phyloP scores from a whole-genome alignment of 352 stramenopile species.

The Pythium guiyangense region DNA sequence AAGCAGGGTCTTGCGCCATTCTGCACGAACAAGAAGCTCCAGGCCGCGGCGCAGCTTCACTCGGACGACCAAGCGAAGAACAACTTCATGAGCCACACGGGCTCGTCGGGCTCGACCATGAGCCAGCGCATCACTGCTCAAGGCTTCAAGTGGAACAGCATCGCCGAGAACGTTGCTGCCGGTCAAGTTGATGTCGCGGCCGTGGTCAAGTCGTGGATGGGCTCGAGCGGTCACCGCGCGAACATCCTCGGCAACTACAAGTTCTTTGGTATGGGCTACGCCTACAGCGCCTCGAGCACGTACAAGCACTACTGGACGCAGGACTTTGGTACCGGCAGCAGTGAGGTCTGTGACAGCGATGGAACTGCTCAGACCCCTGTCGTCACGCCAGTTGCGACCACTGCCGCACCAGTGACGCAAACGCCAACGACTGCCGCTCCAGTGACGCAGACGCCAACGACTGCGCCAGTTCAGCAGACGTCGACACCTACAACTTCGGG shows the following conservation, averaged over 20 bases:
- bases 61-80: slow-evolving; percentile 24
- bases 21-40: slow-evolving; percentile 29
- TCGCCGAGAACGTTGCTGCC: slow-evolving; percentile 21
- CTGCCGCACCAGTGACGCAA: slow-evolving; percentile 3
- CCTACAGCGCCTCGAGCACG: slow-evolving; percentile 26
- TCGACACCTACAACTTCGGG: too few species aligned
- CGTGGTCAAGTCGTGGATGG: slow-evolving; percentile 19
- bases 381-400: too few species aligned
- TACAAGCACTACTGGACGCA: slow-evolving; percentile 60
- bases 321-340: slow-evolving; percentile 34
- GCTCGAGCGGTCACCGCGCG: slow-evolving; percentile 11
- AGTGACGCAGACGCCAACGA: background rate
- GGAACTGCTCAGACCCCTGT: too few species aligned
- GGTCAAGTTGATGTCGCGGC: slow-evolving; percentile 12
- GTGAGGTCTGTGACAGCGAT: slow-evolving; percentile 14
- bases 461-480: too few species aligned
- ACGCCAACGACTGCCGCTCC: background rate
- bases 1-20: slow-evolving; percentile 10
- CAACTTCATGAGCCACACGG: slow-evolving; percentile 30
- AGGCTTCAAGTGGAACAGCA: slow-evolving; percentile 17
- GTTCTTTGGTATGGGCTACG: slow-evolving; percentile 36
- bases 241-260: slow-evolving; percentile 28
- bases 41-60: slow-evolving; percentile 22
- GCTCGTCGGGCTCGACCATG: slow-evolving; percentile 20
- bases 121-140: slow-evolving; percentile 17